Evolutionary conservation across 2,329 filamentous ascomycete species (phyloP).

Genomic region (Pseudonectria foliicola): DNA sequence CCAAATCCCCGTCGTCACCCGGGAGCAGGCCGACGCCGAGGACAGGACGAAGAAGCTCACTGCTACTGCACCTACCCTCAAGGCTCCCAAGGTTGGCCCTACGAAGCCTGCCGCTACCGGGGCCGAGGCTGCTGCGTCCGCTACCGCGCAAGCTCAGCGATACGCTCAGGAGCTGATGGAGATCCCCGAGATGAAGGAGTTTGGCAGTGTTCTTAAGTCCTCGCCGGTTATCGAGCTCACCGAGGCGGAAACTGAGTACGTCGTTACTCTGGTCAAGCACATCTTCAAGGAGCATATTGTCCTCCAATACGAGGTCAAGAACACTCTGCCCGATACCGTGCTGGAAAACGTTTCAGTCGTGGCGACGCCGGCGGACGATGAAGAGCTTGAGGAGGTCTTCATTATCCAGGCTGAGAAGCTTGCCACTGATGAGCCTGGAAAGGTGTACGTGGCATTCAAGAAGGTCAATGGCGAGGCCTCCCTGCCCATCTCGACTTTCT

Average conservation of each 20-base stretch:
- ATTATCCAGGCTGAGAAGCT: conserved; percentile 85
- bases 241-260: conserved; percentile 95
- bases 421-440: conserved; percentile 77
- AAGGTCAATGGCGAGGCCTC: conserved; percentile 68
- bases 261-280: conserved; percentile 89
- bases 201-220: conserved; percentile 88
- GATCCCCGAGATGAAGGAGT: conserved; percentile 86
- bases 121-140: conserved; percentile 68
- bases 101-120: conserved; percentile 63
- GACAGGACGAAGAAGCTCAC: conserved; percentile 97
- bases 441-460: conserved; percentile 91
- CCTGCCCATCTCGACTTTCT: conserved; percentile 77
- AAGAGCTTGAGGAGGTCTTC: conserved; percentile 83
- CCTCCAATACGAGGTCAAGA: conserved; percentile 94
- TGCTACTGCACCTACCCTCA: conserved; percentile 84
- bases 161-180: conserved; percentile 81
- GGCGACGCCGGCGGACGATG: conserved; percentile 72
- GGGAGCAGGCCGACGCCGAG: conserved; percentile 92
- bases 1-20: conserved; percentile 84
- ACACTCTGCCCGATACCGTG: conserved; percentile 85
- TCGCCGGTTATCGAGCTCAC: conserved; percentile 81
- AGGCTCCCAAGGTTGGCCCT: conserved; percentile 77
- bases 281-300: conserved; percentile 97
- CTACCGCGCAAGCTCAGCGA: conserved; percentile 75
- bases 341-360: conserved; percentile 84